These are phyloP conservation scores for Solanum sitiens DNA, from an alignment of 257 asterid genomes.

Conservation along the genomic window DNA sequence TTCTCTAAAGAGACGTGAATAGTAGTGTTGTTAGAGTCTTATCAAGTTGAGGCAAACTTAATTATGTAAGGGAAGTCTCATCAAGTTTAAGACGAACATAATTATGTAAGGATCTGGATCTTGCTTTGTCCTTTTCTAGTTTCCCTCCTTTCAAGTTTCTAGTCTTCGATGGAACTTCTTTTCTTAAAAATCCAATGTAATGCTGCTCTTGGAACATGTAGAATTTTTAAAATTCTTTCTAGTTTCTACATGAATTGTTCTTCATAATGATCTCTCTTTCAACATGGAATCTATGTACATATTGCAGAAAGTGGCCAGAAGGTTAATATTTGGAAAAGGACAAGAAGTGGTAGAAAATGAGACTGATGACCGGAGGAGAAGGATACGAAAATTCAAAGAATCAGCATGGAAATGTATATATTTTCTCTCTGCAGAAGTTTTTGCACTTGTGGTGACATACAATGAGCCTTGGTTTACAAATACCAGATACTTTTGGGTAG, in stretches of 20 bases:
- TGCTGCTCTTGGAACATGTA: not conserved
- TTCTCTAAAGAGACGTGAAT: not conserved
- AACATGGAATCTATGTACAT: constrained; percentile 8
- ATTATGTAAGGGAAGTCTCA: not conserved
- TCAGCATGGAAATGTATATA: constrained; percentile 96
- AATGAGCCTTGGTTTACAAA: constrained; percentile 85
- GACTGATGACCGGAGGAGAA: constrained; percentile 50
- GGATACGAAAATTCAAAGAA: constrained; percentile 79
- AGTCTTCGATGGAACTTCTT: not conserved
- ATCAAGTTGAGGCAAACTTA: not conserved
- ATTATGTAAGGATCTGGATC: not conserved
- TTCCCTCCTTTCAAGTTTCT: not conserved
- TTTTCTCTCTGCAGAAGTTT: constrained; percentile 80
- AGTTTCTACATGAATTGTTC: not conserved
- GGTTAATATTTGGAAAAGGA: constrained; percentile 68
- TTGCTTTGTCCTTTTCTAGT: not conserved
- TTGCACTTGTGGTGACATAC: constrained; percentile 68
- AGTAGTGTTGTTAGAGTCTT: not conserved
- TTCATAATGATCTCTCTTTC: constrained; percentile 3
- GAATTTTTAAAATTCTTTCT: not conserved
- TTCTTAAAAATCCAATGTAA: not conserved
- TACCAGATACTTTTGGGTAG: constrained; percentile 75
- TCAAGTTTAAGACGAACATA: not conserved
- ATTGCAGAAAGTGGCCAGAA: constrained; percentile 62
- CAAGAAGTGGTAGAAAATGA: constrained; percentile 31